phyloP scores from a whole-genome alignment of 495 filamentous ascomycete species.

The Xylaria intraflava region DNA sequence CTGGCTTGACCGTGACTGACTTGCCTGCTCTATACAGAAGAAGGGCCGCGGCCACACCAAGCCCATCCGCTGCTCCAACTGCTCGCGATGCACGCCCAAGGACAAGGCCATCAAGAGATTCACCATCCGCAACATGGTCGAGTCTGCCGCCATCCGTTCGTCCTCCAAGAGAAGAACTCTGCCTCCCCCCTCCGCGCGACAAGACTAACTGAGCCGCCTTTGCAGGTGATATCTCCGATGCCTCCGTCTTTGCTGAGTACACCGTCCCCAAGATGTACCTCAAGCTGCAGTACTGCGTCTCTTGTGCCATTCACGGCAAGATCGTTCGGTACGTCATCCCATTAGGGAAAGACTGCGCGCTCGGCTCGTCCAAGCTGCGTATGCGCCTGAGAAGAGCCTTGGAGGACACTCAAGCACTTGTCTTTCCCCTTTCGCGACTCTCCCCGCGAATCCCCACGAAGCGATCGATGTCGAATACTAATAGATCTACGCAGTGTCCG shows the following conservation, averaged over 20 bases:
- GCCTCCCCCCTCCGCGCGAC: conserved; percentile 7
- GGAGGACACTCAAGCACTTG: conserved; percentile 43
- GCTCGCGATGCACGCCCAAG: conserved; percentile 98
- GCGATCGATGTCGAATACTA: conserved; percentile 21
- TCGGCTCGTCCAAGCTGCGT: conserved; percentile 23
- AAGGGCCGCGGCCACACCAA: conserved; percentile 99
- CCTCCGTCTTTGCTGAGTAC: conserved; percentile 98
- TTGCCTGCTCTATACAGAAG: conserved; percentile 47
- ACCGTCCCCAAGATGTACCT: conserved; percentile 99
- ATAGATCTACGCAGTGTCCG: conserved; percentile 67
- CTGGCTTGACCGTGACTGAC: conserved; percentile 74
- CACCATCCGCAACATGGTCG: conserved; percentile 99
- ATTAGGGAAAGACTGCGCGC: conserved; percentile 27
- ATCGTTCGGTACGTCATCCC: conserved; percentile 88
- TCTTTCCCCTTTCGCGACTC: conserved; percentile 12
- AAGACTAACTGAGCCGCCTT: not conserved
- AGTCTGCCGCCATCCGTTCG: conserved; percentile 98
- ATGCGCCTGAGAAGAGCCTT: conserved; percentile 55
- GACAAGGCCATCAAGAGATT: conserved; percentile 99
- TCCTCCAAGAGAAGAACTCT: conserved; percentile 24
- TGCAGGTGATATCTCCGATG: conserved; percentile 98
- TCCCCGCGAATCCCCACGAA: conserved; percentile 8
- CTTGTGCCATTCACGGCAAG: conserved; percentile 99
- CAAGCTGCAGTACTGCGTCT: conserved; percentile 99
- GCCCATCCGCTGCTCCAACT: conserved; percentile 99